phyloP scores from a whole-genome alignment of 2,329 filamentous ascomycete genomes.

The Coniochaeta sp. region DNA sequence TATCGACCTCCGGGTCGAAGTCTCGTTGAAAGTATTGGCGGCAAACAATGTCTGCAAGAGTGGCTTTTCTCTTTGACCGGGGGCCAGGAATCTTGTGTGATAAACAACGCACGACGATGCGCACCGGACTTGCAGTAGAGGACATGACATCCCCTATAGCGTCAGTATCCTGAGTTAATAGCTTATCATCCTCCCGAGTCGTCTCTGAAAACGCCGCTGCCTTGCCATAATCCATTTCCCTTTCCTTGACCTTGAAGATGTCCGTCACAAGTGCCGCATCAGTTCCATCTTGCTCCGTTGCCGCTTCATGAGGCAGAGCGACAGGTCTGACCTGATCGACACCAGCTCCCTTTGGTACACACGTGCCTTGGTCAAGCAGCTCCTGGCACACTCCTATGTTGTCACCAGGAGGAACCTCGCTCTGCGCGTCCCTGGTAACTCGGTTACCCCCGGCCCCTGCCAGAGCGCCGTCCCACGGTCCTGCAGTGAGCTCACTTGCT shows the following conservation, averaged over 20 bases:
- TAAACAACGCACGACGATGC: background rate
- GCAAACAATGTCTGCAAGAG: background rate
- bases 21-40: background rate
- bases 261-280: too few species aligned
- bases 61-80: background rate
- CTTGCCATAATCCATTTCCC: background rate
- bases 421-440: background rate
- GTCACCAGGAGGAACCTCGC: background rate
- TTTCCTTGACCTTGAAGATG: too few species aligned
- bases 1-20: background rate
- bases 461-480: too few species aligned
- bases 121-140: background rate
- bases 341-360: too few species aligned
- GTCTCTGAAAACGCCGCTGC: background rate
- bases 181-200: background rate
- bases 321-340: too few species aligned
- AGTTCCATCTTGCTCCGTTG: too few species aligned
- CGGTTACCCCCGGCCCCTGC: background rate
- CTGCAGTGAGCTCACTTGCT: too few species aligned
- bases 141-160: background rate
- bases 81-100: background rate
- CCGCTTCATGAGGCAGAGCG: too few species aligned
- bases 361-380: too few species aligned
- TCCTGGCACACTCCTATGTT: too few species aligned
- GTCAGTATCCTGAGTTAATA: background rate